Conservation (phyloP, 2,329 filamentous ascomycete species). For the Sclerotinia trifoliorum region DNA sequence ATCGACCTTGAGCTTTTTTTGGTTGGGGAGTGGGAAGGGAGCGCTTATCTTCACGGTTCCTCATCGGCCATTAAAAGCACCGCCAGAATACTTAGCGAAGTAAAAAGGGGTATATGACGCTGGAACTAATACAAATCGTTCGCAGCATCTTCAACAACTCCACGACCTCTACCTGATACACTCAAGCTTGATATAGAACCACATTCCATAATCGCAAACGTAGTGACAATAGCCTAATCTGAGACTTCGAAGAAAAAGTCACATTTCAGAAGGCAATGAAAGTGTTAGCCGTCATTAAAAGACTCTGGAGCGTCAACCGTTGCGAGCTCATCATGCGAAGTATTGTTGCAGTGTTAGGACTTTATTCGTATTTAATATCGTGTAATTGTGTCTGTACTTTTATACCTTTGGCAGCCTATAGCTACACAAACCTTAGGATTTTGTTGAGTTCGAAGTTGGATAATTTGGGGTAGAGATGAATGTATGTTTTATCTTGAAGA, state of each 20-base stretch:
- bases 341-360: too few relatives aligned
- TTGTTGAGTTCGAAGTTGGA: too few relatives aligned
- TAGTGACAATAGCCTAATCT: conserved; percentile 45
- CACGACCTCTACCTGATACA: not conserved
- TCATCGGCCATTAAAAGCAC: conserved; percentile 36
- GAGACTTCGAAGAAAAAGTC: conserved; percentile 29
- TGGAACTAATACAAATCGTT: not conserved
- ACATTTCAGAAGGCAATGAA: not conserved
- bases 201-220: conserved; percentile 30
- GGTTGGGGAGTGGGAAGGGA: too few relatives aligned
- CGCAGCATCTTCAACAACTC: not conserved
- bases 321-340: too few relatives aligned
- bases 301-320: too few relatives aligned
- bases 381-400: too few relatives aligned
- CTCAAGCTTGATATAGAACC: conserved; percentile 16
- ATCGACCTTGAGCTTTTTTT: too few relatives aligned
- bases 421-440: too few relatives aligned
- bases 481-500: too few relatives aligned
- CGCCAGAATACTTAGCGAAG: not conserved
- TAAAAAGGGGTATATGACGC: not conserved
- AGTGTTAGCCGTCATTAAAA: not conserved
- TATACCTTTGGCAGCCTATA: too few relatives aligned
- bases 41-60: conserved; percentile 49
- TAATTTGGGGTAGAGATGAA: too few relatives aligned
- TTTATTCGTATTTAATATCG: too few relatives aligned